Evolutionary conservation across 768 basidiomycete genomes (phyloP), one percentile per base, ranked within the genome.

Genomic region (Sarcomyxa edulis): DNA sequence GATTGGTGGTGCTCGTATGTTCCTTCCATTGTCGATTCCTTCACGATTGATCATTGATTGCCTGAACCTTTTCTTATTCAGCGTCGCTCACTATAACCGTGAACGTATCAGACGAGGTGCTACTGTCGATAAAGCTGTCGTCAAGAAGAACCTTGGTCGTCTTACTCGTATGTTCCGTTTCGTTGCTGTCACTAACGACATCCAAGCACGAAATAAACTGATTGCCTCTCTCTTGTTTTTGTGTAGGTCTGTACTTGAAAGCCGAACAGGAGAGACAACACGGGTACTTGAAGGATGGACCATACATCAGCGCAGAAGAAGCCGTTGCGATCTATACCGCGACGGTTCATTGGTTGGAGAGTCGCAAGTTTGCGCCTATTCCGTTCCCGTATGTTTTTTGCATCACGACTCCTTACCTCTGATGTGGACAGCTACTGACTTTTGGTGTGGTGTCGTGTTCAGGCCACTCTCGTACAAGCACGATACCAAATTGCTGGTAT

Each of bases 221-320:
- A 37, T n/a, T 41, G 28, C 23, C 16, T 5, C 40, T 12, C 1
- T 41, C 7, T 28, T 11, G 12, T 15, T 39, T 49, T 52, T 31
- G 52, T 44, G n/a, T 31, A 82, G 79, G 81, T 46, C 74, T 99
- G 2, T 99, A 97, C 60, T 72, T 98, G 51, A 99, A 99, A 66
- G 95, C 96, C 18, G 96, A 99, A 65, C 96, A 99, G 57, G 96
- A 99, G 65, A 73, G 96, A 45, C 96, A 98, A 60, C 95, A 99
- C 52, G 94, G 86, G 3, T 99, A 99, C 58, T 80, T 99, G 47
- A 98, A 99, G 69, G 96, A 99, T 61, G 96, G 96, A 35, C 96
- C 96, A 5, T 98, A 99, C 58, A 93, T 99, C 62, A 95, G 90
- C 49, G 93, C 95, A 9, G 96, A 98, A 59, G 96, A 98, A 56